Conservation (phyloP, 208 protist genomes). For the Trypanosoma scelopori region DNA sequence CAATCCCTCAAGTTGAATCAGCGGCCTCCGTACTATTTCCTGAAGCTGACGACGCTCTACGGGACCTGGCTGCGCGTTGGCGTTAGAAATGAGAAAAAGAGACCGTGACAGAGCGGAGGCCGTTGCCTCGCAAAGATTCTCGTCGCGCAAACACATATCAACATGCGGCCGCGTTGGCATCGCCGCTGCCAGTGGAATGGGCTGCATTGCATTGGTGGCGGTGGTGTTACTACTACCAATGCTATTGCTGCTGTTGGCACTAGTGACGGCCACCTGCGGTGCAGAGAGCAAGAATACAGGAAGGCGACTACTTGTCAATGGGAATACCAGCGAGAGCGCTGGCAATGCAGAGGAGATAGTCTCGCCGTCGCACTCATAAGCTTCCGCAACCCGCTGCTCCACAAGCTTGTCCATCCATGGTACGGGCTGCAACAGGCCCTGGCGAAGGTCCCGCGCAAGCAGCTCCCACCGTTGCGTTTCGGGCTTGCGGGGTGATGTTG, state of each 20-base stretch:
- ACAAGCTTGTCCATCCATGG: slow-evolving; percentile 81
- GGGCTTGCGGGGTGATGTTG: background rate
- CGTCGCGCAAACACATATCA: slow-evolving; percentile 50
- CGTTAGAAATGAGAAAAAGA: slow-evolving; percentile 52
- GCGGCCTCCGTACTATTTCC: slow-evolving; percentile 48
- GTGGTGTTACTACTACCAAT: no score
- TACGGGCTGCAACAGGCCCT: slow-evolving; percentile 46
- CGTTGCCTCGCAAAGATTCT: slow-evolving; percentile 71
- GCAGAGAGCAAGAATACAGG: slow-evolving; percentile 25
- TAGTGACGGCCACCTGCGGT: background rate
- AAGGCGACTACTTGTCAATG: slow-evolving; percentile 31
- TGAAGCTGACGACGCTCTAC: slow-evolving; percentile 65
- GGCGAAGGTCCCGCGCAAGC: slow-evolving; percentile 29
- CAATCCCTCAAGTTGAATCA: slow-evolving; percentile 58
- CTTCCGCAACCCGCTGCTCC: slow-evolving; percentile 39
- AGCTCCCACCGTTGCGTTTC: slow-evolving; percentile 19
- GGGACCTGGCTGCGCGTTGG: slow-evolving; percentile 51
- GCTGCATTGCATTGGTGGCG: background rate
- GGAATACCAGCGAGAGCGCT: slow-evolving; percentile 43
- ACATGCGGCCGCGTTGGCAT: slow-evolving; percentile 36
- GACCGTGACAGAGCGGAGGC: slow-evolving; percentile 59
- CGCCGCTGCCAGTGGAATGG: slow-evolving; percentile 10
- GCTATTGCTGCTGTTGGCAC: no score
- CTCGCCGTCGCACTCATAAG: no score
- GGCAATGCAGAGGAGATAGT: background rate